Base-by-base conservation (phyloP, 2,329 filamentous ascomycete species). In the Aureobasidium vineae region DNA sequence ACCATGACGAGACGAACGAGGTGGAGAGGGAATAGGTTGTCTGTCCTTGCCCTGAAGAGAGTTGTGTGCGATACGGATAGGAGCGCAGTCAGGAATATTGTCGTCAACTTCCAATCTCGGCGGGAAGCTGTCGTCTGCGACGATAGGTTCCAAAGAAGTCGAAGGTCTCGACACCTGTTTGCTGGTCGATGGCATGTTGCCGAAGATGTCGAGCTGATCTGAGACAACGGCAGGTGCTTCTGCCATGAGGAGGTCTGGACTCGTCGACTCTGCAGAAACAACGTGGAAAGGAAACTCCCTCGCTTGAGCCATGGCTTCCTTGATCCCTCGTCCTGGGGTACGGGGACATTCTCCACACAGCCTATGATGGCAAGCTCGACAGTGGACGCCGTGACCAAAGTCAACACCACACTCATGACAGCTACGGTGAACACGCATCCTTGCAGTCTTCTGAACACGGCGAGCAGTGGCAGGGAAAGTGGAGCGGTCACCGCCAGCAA, bases 241-340 rank as follows among this genome's bases (percentile, higher is more conserved):
- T 53, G 33, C 38, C 47, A 63, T 53, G 26, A 21, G 47, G 19
- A 38, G 13, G 47, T 53, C 60, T 36, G 36, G 60, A 38, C 40
- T 57, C 52, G 40, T 38, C 10, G 63, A 50, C 16, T 66, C 53
- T 47, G 28, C 54, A 45, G 52, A 31, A 16, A 45, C 52, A 45
- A 50, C 53, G 41, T 57, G 47, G 53, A 60, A 59, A n/a, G 54
- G 54, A 43, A n/a, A 50, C 33, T 66, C 52, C 64, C 54, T 57
- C 53, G 64, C 64, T 59, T 67, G 47, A 19, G 57, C 47, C 65
- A 67, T 63, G 50, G 59, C 59, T 60, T 66, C 54, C n/a, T 67
- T 47, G 33, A 63, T 28, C 15, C 65, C 52, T 54, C 23, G 16
- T n/a, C 57, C 65, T 13, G 65, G n/a, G 15, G 57, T 33, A 43